Percentiles rank a stretch among this genome's conserved stretches.
These are phyloP conservation scores for Firmiana major DNA, from an alignment of 345 rosid species.

Conservation along the genomic window DNA sequence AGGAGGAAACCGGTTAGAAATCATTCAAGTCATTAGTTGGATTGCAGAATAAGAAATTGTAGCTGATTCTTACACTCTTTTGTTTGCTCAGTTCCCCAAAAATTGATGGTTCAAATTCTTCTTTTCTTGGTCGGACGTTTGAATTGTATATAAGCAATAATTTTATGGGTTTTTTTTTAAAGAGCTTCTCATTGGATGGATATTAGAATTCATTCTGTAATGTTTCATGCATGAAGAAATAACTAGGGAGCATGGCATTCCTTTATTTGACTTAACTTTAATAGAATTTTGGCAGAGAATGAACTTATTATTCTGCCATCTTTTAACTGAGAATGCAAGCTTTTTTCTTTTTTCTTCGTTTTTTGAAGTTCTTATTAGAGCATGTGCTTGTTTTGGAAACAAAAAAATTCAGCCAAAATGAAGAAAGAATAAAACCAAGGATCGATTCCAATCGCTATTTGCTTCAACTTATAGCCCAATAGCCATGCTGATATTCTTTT, in stretches of 20 bases:
- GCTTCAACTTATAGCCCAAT: conserved; percentile 10
- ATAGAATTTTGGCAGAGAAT: background rate
- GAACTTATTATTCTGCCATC: background rate
- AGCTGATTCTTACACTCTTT: background rate
- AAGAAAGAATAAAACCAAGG: background rate
- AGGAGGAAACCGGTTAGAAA: background rate
- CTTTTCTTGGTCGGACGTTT: background rate
- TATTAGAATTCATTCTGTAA: background rate
- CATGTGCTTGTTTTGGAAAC: background rate
- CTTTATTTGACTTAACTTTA: background rate
- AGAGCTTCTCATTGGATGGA: background rate
- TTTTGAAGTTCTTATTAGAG: too few species aligned
- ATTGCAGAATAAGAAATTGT: background rate
- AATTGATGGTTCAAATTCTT: background rate
- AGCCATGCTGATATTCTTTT: background rate
- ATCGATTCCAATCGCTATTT: background rate
- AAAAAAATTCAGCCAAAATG: background rate
- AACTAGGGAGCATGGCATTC: background rate
- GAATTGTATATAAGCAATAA: background rate
- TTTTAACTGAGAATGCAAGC: background rate
- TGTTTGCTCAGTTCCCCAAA: background rate
- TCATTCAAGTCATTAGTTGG: background rate
- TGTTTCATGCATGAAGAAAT: background rate
- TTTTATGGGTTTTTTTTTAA: background rate
- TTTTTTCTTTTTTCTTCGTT: background rate